A percentile compares a stretch with the other conserved stretches of the same genome.
These are phyloP conservation scores for Torrubiellomyces zombiae DNA, from an alignment of 2,329 filamentous ascomycete species.

Conservation along the genomic window DNA sequence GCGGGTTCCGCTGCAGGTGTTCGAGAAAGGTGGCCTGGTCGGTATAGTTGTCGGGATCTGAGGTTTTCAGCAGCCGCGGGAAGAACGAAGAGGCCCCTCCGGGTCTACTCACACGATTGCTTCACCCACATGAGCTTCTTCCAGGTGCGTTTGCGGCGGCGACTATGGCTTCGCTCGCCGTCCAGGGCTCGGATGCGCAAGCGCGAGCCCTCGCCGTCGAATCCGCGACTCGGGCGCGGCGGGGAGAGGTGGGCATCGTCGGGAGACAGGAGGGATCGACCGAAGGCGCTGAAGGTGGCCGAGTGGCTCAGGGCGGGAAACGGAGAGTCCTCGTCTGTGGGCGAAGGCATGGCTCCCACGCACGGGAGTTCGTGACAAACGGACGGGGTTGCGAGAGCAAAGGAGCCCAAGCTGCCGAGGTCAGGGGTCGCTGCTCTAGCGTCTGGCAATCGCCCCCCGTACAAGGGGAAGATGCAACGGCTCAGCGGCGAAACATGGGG, in stretches of 20 bases:
- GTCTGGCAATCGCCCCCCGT: too few species aligned
- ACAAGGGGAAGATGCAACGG: too few species aligned
- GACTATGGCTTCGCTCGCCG: conserved; percentile 45
- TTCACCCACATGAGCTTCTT: conserved; percentile 98
- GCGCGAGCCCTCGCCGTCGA: conserved; percentile 15
- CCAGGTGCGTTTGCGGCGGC: conserved; percentile 59
- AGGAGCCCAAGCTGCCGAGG: too few species aligned
- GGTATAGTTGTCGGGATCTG: conserved; percentile 96
- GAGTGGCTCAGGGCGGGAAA: conserved; percentile 16
- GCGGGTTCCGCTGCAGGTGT: conserved; percentile 84
- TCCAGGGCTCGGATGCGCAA: conserved; percentile 27
- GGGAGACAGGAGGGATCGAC: conserved; percentile 58
- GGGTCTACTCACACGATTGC: conserved; percentile 55
- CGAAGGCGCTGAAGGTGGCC: conserved; percentile 18
- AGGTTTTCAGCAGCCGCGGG: conserved; percentile 1
- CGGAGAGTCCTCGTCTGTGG: conserved; percentile 21
- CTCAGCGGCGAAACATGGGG: too few species aligned
- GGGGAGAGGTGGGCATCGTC: conserved; percentile 69
- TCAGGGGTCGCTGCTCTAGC: too few species aligned
- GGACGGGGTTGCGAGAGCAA: too few species aligned
- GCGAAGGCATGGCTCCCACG: conserved; percentile 14
- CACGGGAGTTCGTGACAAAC: too few species aligned
- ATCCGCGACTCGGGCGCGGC: conserved; percentile 28
- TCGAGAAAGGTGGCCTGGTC: conserved; percentile 94
- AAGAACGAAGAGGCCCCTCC: not conserved